phyloP scores from a whole-genome alignment of 2,329 filamentous ascomycete genomes.

The Nemania sp. region DNA sequence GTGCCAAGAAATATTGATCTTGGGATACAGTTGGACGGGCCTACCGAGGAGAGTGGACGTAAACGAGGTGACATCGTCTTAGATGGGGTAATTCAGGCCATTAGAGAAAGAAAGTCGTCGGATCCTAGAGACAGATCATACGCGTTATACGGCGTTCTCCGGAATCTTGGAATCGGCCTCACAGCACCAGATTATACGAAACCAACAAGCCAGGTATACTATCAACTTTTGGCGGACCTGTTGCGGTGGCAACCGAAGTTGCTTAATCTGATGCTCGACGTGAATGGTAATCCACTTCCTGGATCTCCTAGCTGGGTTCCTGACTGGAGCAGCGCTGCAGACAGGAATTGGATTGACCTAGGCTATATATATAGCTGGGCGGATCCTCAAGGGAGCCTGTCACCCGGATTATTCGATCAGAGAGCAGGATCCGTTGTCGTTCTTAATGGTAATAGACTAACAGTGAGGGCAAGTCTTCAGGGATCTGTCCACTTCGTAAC shows the following conservation, averaged over 20 bases:
- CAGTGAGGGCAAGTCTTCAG: background rate
- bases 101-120: background rate
- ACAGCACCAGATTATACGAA: background rate
- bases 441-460: background rate
- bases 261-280: background rate
- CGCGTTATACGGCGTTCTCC: constrained; percentile 1
- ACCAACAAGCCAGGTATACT: background rate
- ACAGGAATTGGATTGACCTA: background rate
- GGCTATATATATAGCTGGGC: background rate
- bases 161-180: background rate
- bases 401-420: background rate
- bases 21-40: background rate
- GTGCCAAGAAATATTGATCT: background rate
- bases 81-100: background rate
- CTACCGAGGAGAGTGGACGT: background rate
- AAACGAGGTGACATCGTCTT: background rate
- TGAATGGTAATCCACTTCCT: background rate
- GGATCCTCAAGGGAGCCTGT: background rate
- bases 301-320: background rate
- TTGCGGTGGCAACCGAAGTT: constrained; percentile 1
- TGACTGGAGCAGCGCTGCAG: background rate
- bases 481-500: background rate
- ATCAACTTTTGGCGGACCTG: background rate
- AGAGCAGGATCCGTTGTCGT: background rate
- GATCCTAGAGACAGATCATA: constrained; percentile 3